Evolutionary conservation across 176 grass and related monocot genomes (phyloP), one percentile per base, ranked within the genome.

Genomic region (Carex littledalei): DNA sequence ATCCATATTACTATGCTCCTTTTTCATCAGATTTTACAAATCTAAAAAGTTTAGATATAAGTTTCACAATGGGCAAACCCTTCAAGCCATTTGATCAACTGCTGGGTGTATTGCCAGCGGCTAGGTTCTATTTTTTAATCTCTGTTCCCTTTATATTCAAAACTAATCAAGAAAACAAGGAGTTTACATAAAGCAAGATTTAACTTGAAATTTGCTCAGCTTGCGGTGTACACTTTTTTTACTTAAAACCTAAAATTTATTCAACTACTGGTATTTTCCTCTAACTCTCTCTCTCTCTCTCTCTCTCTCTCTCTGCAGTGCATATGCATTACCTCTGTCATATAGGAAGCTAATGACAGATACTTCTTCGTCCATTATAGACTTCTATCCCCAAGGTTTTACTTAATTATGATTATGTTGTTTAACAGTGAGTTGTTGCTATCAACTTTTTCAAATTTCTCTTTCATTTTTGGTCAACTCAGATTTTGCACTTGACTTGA

Each of bases 51-150:
- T 84, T 87, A 31, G 73, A 90, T 60, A 84, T 90, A 71, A 65
- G 20, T 11, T 90, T 90, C 6, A 65, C 71, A 41, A 52, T 90
- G 76, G 88, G 88, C 2, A 37, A 72, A 54, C 88, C 88, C 22
- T 90, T 90, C 81, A 90, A 87, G 73, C 88, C 88, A 84, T 90
- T 90, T 80, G 81, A 90, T 71, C 88, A 90, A 49, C 81, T 90
- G 67, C 84, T 87, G 88, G 85, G 72, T 55, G 88, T 90, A 70
- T 79, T 90, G 22, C 88, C 88, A 61, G 80, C 81, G 32, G 85
- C 85, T 67, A 90, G 88, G 88, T 90, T 81, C 37, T 39, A 7
- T 14, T 65, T 63, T 22, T 84, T 49, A 75, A 52, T 16, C 3
- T 77, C 29, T 77, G 11, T 77, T 77, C 73, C 21, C 49, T 54